phyloP scores from a whole-genome alignment of 805 yeast genomes.

The Maudiozyma serrabonitensis region DNA sequence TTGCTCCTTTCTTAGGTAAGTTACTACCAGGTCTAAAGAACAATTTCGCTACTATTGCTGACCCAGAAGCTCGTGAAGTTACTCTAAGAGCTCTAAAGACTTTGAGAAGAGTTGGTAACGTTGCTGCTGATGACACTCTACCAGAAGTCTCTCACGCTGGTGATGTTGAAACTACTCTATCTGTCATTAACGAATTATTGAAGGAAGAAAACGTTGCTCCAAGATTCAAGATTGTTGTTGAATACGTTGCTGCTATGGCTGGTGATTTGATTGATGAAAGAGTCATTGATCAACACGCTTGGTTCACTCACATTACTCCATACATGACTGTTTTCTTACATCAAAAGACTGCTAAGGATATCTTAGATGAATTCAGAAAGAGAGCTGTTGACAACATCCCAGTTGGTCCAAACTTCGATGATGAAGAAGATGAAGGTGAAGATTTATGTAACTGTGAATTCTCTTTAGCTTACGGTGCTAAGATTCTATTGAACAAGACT shows the following conservation, averaged over 20 bases:
- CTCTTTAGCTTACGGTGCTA: slow-evolving; percentile 99
- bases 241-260: slow-evolving; percentile 89
- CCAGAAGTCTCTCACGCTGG: slow-evolving; percentile 99
- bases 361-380: slow-evolving; percentile 91
- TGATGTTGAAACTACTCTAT: slow-evolving; percentile 82
- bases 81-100: slow-evolving; percentile 95
- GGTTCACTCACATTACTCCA: slow-evolving; percentile 84
- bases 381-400: slow-evolving; percentile 97
- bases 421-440: slow-evolving; percentile 97
- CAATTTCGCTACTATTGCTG: slow-evolving; percentile 95
- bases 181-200: slow-evolving; percentile 66
- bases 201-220: slow-evolving; percentile 55
- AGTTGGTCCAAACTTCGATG: slow-evolving; percentile 90
- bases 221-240: slow-evolving; percentile 71
- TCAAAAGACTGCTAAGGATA: slow-evolving; percentile 80
- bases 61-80: slow-evolving; percentile 99
- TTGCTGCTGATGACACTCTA: slow-evolving; percentile 76
- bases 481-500: slow-evolving; percentile 98
- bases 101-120: slow-evolving; percentile 97
- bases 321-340: slow-evolving; percentile 94
- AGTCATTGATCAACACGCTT: slow-evolving; percentile 81
- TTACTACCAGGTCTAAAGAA: slow-evolving; percentile 93
- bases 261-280: slow-evolving; percentile 99
- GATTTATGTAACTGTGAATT: slow-evolving; percentile 99
- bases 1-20: slow-evolving; percentile 96